phyloP scores from a whole-genome alignment of 257 asterid genomes.

The Primulina huaijiensis region DNA sequence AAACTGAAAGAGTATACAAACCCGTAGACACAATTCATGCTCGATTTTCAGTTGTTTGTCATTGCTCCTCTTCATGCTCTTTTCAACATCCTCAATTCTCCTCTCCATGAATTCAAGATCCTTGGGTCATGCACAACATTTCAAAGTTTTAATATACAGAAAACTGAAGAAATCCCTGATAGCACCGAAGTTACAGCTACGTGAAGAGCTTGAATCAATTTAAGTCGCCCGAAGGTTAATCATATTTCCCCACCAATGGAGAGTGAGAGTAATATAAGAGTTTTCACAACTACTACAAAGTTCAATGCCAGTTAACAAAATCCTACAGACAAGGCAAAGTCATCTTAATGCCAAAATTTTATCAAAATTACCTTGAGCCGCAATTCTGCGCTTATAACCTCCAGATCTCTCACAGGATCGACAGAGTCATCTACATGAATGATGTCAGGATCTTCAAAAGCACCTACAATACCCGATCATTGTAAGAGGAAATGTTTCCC shows the following conservation, averaged over 20 bases:
- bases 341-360: background rate
- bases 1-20: slow-evolving; percentile 29
- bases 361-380: slow-evolving; percentile 71
- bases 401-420: slow-evolving; percentile 97
- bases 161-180: slow-evolving; percentile 16
- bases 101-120: slow-evolving; percentile 86
- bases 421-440: slow-evolving; percentile 90
- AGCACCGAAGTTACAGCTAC: slow-evolving; percentile 18
- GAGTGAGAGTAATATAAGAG: background rate
- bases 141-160: slow-evolving; percentile 12
- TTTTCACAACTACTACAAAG: background rate
- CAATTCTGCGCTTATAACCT: slow-evolving; percentile 75
- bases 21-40: slow-evolving; percentile 82
- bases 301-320: background rate
- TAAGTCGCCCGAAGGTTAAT: slow-evolving; percentile 1
- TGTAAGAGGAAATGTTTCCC: slow-evolving; percentile 4
- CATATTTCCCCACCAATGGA: background rate
- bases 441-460: slow-evolving; percentile 95
- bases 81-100: slow-evolving; percentile 89
- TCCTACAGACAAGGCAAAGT: background rate
- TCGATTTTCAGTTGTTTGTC: slow-evolving; percentile 94
- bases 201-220: slow-evolving; percentile 13
- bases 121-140: slow-evolving; percentile 36
- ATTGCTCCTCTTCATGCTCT: slow-evolving; percentile 99
- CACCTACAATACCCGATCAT: slow-evolving; percentile 48